These are phyloP conservation scores for Ogataea trehalophila DNA, from an alignment of 805 yeast species.

Conservation along the genomic window DNA sequence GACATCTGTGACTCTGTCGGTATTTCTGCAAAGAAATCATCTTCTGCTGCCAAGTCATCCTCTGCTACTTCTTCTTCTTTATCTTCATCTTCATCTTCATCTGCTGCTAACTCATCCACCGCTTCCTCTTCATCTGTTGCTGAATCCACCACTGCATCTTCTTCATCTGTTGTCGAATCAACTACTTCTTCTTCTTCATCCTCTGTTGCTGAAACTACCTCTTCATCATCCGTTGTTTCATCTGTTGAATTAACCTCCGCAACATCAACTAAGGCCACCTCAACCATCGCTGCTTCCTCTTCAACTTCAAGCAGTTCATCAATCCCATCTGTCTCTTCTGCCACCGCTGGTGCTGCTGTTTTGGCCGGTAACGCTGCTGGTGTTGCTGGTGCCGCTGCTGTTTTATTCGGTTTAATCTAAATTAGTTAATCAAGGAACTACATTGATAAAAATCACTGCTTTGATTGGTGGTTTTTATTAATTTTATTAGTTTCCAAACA, in stretches of 20 bases:
- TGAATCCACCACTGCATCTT: conserved; percentile 7
- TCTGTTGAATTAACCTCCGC: conserved; percentile 24
- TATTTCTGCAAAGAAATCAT: conserved; percentile 30
- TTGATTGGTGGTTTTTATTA: not conserved
- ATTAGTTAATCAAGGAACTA: conserved; percentile 9
- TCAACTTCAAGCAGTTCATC: conserved; percentile 21
- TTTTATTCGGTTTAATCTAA: conserved; percentile 12
- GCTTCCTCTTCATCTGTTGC: conserved; percentile 24
- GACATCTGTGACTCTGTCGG: conserved; percentile 46
- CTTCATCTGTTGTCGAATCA: conserved; percentile 30
- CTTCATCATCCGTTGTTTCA: conserved; percentile 15
- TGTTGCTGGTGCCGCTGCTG: conserved; percentile 22
- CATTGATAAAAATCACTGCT: not conserved
- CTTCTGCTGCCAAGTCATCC: conserved; percentile 20
- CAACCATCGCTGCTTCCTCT: conserved; percentile 23
- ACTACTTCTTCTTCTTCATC: conserved; percentile 27
- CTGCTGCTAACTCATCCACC: conserved; percentile 13
- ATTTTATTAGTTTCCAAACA: no score
- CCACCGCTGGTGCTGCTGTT: conserved; percentile 20
- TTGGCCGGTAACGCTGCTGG: conserved; percentile 25
- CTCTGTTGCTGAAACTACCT: conserved; percentile 14
- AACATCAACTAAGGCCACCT: conserved; percentile 26
- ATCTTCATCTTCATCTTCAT: conserved; percentile 17
- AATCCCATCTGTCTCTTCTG: conserved; percentile 23
- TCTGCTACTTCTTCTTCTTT: conserved; percentile 26